phyloP scores from a whole-genome alignment of 1,284 basidiomycete species.

The Moesziomyces antarcticus region DNA sequence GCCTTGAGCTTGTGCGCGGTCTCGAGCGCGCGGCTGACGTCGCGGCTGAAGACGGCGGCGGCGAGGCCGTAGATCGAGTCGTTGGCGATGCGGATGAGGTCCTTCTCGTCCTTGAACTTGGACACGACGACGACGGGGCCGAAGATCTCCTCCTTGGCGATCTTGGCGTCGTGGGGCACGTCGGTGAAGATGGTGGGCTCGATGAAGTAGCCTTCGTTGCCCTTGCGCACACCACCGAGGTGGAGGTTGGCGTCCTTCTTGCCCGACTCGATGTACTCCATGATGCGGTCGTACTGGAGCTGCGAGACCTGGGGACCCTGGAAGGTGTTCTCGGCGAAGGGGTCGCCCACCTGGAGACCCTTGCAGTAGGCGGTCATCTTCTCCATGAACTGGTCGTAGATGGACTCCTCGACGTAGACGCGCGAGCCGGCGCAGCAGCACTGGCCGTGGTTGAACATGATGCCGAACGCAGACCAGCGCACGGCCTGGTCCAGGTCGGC shows the following conservation, averaged over 20 bases:
- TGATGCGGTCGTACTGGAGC: slow-evolving; percentile 86
- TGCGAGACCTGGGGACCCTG: slow-evolving; percentile 89
- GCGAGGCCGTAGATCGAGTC: slow-evolving; percentile 87
- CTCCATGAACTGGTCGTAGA: slow-evolving; percentile 75
- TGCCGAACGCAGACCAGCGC: slow-evolving; percentile 80
- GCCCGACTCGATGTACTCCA: slow-evolving; percentile 87
- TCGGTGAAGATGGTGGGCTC: slow-evolving; percentile 73
- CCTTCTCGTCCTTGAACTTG: slow-evolving; percentile 70
- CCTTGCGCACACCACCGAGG: slow-evolving; percentile 77
- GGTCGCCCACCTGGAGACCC: slow-evolving; percentile 78
- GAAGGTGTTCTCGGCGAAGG: slow-evolving; percentile 77
- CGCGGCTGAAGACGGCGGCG: slow-evolving; percentile 84
- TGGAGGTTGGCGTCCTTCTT: slow-evolving; percentile 80
- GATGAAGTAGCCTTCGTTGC: slow-evolving; percentile 73
- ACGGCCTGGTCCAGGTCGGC: slow-evolving; percentile 70
- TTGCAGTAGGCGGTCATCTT: slow-evolving; percentile 74
- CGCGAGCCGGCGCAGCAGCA: slow-evolving; percentile 79
- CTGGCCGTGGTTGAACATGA: slow-evolving; percentile 74
- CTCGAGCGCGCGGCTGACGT: slow-evolving; percentile 79
- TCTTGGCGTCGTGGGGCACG: slow-evolving; percentile 74
- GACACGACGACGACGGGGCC: slow-evolving; percentile 77
- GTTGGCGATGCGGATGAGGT: slow-evolving; percentile 80
- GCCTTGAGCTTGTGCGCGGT: slow-evolving; percentile 82
- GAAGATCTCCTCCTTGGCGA: slow-evolving; percentile 80
- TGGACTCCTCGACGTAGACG: slow-evolving; percentile 76